phyloP scores from a whole-genome alignment of 2,329 filamentous ascomycete species.

The Botrytis fragariae region DNA sequence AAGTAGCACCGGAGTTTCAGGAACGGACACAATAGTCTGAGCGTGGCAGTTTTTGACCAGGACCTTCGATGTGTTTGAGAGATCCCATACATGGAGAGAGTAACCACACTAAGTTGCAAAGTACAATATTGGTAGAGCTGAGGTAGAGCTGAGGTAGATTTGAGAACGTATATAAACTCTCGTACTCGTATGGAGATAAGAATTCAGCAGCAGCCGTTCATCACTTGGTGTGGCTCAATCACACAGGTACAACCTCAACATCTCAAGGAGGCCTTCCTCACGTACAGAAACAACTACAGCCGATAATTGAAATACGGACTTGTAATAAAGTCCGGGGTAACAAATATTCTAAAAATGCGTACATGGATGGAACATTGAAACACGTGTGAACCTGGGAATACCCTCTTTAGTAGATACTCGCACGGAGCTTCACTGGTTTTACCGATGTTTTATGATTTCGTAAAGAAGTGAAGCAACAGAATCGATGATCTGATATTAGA shows the following conservation, averaged over 20 bases:
- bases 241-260: not conserved
- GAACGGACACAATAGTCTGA: not conserved
- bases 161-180: not conserved
- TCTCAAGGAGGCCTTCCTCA: not conserved
- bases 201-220: not conserved
- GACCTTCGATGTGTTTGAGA: not conserved
- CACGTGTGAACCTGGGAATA: not conserved
- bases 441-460: conserved; percentile 1
- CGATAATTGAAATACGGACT: not conserved
- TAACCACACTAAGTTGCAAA: not conserved
- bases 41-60: not conserved
- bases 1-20: conserved; percentile 2
- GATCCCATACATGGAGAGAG: not conserved
- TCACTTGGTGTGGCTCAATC: no score
- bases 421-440: not conserved
- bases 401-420: not conserved
- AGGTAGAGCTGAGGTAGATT: not conserved
- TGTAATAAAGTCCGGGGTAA: not conserved
- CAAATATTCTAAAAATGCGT: not conserved
- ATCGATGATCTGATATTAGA: not conserved
- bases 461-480: not conserved
- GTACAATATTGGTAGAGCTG: not conserved
- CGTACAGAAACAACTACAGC: not conserved
- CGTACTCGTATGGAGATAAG: not conserved
- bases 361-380: not conserved